Conservation (phyloP, 2,329 filamentous ascomycete species). For the Geosmithia flava region DNA sequence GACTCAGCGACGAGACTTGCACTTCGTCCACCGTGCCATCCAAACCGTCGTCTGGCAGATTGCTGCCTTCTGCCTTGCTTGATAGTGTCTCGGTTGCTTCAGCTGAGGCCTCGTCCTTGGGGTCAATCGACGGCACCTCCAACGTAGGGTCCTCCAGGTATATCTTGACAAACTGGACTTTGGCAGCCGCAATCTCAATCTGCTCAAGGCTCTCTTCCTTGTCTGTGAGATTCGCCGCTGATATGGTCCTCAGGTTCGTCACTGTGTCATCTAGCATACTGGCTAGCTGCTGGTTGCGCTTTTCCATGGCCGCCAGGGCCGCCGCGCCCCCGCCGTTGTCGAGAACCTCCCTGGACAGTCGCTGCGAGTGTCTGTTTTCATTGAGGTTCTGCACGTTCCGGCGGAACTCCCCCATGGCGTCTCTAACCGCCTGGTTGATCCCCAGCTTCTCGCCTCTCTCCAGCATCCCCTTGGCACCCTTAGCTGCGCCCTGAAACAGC, state of each 20-base stretch:
- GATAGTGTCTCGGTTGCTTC: background rate
- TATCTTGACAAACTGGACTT: constrained; percentile 51
- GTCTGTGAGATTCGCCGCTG: constrained; percentile 34
- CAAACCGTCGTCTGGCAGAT: background rate
- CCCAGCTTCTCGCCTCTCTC: constrained; percentile 65
- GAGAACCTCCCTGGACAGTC: constrained; percentile 21
- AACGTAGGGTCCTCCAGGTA: constrained; percentile 46
- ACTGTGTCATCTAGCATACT: constrained; percentile 57
- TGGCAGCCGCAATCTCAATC: constrained; percentile 48
- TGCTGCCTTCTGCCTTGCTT: background rate
- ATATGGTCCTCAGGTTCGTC: constrained; percentile 47
- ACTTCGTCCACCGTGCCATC: background rate
- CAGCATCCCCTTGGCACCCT: constrained; percentile 61
- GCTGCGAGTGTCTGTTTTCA: constrained; percentile 33
- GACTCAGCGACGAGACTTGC: constrained; percentile 1
- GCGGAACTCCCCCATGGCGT: constrained; percentile 67
- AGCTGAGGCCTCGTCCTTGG: constrained; percentile 3
- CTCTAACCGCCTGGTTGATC: constrained; percentile 70
- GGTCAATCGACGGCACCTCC: constrained; percentile 25
- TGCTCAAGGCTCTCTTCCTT: constrained; percentile 36
- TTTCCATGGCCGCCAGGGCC: constrained; percentile 41
- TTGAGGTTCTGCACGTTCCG: constrained; percentile 63
- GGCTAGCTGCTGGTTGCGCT: constrained; percentile 54
- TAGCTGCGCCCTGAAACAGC: constrained; percentile 64
- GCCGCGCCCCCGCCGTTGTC: constrained; percentile 12